Evolutionary conservation across 2,329 filamentous ascomycete species (phyloP), one percentile per base, ranked within the genome.

Genomic region (Trichoderma atrobrunneum): DNA sequence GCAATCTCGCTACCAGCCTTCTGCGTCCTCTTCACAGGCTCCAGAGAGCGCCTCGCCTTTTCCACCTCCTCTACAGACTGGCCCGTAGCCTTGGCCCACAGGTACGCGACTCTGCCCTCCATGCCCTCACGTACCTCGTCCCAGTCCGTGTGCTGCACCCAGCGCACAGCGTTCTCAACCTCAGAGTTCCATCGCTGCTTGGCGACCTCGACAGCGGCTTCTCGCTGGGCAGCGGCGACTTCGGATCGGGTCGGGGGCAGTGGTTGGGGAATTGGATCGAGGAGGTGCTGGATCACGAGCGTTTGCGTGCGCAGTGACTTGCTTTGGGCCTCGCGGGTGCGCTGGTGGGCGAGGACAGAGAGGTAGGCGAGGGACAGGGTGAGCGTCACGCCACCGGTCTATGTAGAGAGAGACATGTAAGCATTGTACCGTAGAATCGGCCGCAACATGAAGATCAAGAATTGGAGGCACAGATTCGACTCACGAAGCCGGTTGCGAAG

Each of bases 131-230:
- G 86, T 69, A 90, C 85, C 67, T 86, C 85, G 63, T 84, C 82
- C 91, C 91, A 93, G 79, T 92, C 88, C 73, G 87, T 89, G 39
- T 82, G 85, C 81, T 94, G 89, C 71, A 89, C 87, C 86, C 89
- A 91, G 72, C 85, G 85, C 70, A 92, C 91, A 66, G 91, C 86
- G 73, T 85, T 85, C 79, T 91, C 87, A 43, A 95, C 81, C 81
- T 95, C 92, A 65, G 87, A 81, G 80, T 96, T 95, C 93, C 93
- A 95, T 73, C 88, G 85, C 77, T 93, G 91, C 84, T 95, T 95
- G 76, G 91, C 86, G 43, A 88, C 84, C 78, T 94, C 92, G 69
- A 90, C 79, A 64, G 92, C 83, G 62, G 86, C 85, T 32, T 86
- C 85, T 74, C 87, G 84, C 76, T 88, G 84, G 66, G 87, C 81